Evolutionary conservation across 2,329 filamentous ascomycete species (phyloP), one percentile per base, ranked within the genome.

Genomic region (Exophiala sp.): DNA sequence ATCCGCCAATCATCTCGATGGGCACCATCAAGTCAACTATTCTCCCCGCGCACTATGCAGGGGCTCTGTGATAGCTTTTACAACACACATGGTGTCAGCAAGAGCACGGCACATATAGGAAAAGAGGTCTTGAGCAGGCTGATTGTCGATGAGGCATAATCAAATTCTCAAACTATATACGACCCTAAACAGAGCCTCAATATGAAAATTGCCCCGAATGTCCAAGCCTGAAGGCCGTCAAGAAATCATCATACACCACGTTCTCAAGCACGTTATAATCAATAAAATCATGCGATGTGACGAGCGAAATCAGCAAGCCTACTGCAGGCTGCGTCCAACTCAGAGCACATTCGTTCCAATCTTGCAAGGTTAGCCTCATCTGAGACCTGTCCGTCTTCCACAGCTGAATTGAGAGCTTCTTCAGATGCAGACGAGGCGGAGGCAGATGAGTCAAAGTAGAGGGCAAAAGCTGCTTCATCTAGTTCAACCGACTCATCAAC

Each of bases 401-500:
- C 8, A 16, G 39, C 33, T 11, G n/a, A 11, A 10, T 44, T 41
- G 12, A 41, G 41, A 29, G 45, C 47, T n/a, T 18, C 16, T 10
- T 41, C 43, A 34, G 53, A n/a, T 44, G 55, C 54, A 12, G 51
- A 47, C 21, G 49, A 52, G 29, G 47, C 39, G 12, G 52, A 14
- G 10, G 53, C 39, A 34, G 52, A 34, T 1, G 53, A 39, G 6
- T 61, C 50, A 21, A 55, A 54, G 10, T 59, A 52, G 11, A 57
- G 47, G 11, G 60, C 54, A 38, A 57, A 58, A 11, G 35, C 35
- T 3, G 52, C 54, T 18, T 29, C 41, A 34, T 62, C 59, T 20
- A 62, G 75, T 78, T 60, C 74, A 74, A 64, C 72, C 0, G 68
- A 70, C 46, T 84, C 80, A 1, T 83, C 57, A n/a, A 60, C 46